Evolutionary conservation across 495 filamentous ascomycete species (phyloP), one percentile per base, ranked within the genome.

Genomic region (Sabuloglossum arenarium): DNA sequence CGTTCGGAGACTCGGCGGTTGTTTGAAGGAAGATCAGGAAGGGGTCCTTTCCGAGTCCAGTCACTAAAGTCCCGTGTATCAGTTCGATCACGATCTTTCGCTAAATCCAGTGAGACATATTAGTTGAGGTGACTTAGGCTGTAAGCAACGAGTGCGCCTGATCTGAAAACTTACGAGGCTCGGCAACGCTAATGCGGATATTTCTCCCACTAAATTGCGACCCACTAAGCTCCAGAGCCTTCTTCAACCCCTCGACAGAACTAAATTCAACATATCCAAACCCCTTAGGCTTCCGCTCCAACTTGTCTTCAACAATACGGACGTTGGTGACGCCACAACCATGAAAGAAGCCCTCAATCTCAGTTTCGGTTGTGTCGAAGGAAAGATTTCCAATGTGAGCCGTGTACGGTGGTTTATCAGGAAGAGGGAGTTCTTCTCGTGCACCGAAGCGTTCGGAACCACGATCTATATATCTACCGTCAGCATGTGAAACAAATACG

Each of bases 211-310:
- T 80, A 64, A 98, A 86, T 57, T 78, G 78, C 25, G 75, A 72
- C 50, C 85, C 84, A 59, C 83, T 85, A 56, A 88, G 75, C 42
- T 86, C 85, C 53, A 98, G 73, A 28, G 93, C 93, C 61, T 86
- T 84, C 73, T 95, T 88, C 62, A 98, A 71, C 45, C 93, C 91
- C 55, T 94, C 88, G 19, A 89, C 73, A 42, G 81, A 83, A 56
- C 74, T 81, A 64, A 96, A 98, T 64, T 97, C 93, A 52, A 93
- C 88, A 69, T 98, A 98, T 45, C 88, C 91, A 64, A 98, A 98
- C 42, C 91, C 91, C 75, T 98, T 98, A 49, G 91, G 91, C 63
- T 85, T 84, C 60, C 81, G 78, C 61, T 88, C 85, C 67, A 93
- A 72, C 65, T 87, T 90, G 69, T 98, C 91, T 70, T 94, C 89